Evolutionary conservation across 768 basidiomycete species (phyloP), one percentile per base, ranked within the genome.

Genomic region (Trametes cinnabarina): DNA sequence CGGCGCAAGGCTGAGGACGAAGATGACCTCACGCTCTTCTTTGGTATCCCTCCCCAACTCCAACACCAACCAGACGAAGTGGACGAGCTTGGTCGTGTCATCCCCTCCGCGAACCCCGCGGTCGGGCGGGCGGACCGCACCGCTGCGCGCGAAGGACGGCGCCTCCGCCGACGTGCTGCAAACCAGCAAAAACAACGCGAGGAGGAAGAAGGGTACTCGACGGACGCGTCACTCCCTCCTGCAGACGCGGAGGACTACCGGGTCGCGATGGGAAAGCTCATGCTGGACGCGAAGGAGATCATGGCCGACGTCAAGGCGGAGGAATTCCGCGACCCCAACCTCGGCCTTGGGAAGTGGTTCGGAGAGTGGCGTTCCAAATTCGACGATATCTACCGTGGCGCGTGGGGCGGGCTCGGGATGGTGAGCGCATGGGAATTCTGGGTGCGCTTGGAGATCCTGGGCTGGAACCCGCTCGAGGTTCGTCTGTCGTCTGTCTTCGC

Each of bases 351-450:
- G 47, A 69, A 77, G 69, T 63, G 82, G 73, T 87, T 87, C 53
- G 79, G 77, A 1, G 79, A 76, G 57, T 98, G 95, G 95, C 77
- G 93, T 51, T 77, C 82, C 59, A 79, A 77, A 60, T 93, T 88
- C 63, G 77, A 77, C 5, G 94, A 98, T 61, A 92, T 82, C 58
- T 98, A 96, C 73, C 74, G 80, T 2, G 86, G 89, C 37, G 95
- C 95, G 4, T 98, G 91, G 79, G 94, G 94, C 46, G 91, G 94
- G 4, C 75, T 95, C 52, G 92, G 88, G 0, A 79, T 94, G 41
- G 85, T 95, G 1, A 86, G 86, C 48, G 90, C 91, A 47, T 96
- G 94, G 93, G 94, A 94, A 71, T 96, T 94, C 70, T 95, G 92
- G 92, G 84, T 84, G n/a, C 78, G 93, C 54, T 74, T 93, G 56